phyloP scores from a whole-genome alignment of 768 basidiomycete genomes.

The Hygrophorus russula region DNA sequence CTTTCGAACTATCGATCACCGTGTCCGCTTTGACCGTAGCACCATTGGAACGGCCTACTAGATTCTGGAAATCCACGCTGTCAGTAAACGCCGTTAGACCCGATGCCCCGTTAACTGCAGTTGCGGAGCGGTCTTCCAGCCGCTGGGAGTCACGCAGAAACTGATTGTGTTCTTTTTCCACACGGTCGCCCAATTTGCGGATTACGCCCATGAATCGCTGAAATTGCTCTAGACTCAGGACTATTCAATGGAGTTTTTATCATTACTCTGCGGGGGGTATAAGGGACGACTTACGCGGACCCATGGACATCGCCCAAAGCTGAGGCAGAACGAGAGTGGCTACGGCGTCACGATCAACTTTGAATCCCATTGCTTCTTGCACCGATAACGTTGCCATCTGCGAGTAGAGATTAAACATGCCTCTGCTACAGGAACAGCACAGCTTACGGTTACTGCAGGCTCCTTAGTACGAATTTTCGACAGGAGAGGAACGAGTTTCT shows the following conservation, averaged over 20 bases:
- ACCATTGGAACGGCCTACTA: slow-evolving; percentile 54
- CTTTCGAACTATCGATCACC: slow-evolving; percentile 22
- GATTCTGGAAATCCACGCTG: slow-evolving; percentile 74
- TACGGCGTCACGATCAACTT: slow-evolving; percentile 88
- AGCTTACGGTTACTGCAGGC: slow-evolving; percentile 79
- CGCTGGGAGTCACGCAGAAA: slow-evolving; percentile 90
- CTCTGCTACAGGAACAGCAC: background rate
- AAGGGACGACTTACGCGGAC: slow-evolving; percentile 52
- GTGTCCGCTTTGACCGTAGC: slow-evolving; percentile 35
- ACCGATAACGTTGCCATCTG: slow-evolving; percentile 84
- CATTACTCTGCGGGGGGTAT: background rate
- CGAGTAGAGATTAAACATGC: background rate
- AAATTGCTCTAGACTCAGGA: slow-evolving; percentile 81
- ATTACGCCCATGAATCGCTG: slow-evolving; percentile 86
- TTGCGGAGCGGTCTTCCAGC: slow-evolving; percentile 65
- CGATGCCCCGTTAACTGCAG: slow-evolving; percentile 30
- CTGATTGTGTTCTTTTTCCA: slow-evolving; percentile 87
- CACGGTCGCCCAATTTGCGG: slow-evolving; percentile 66
- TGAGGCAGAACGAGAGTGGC: slow-evolving; percentile 84
- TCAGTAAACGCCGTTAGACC: slow-evolving; percentile 25
- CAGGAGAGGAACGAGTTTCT: slow-evolving; percentile 89
- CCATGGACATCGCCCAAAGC: slow-evolving; percentile 96
- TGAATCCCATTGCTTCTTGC: slow-evolving; percentile 93
- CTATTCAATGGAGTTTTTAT: slow-evolving; percentile 22
- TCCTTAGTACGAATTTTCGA: slow-evolving; percentile 95